Evolutionary conservation across 768 basidiomycete genomes (phyloP), one percentile per base, ranked within the genome.

Genomic region (Tylopilus sp.): DNA sequence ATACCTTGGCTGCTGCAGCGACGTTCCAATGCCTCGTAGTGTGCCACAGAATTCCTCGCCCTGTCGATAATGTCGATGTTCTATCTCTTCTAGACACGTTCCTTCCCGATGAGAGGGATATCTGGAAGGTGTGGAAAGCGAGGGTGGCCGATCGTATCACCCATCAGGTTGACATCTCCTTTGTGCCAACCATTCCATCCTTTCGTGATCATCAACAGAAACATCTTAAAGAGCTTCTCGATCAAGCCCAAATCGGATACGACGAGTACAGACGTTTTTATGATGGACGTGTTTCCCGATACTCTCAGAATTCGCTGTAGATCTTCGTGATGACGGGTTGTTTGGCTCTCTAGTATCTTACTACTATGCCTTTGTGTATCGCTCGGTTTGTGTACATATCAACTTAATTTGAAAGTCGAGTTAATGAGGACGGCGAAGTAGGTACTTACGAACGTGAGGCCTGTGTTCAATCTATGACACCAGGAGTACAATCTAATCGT

Each of bases 11-110:
- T 14, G 37, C 47, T 6, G 48, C 48, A 24, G 44, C 48, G 19
- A 57, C 55, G 7, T 57, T 31, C 31, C 31, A 47, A 21, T 55
- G 40, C 31, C 45, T 56, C 5, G 45, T 56, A 4, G 21, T 43
- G 11, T 56, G 55, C 28, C 50, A 31, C 13, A 31, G 25, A 3
- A 19, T 48, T 38, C 42, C 45, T 14, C 53, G 45, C 4, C 57
- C 50, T 10, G 17, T 55, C 29, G 45, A 22, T 38, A 13, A 6
- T 22, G 30, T 58, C 21, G 42, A 52, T 12, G 25, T 55, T 1
- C 31, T 31, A 9, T 11, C 40, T 16, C 24, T 54, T 2, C 42
- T 58, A 24, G 49, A 55, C 45, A 48, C 36, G 2, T 30, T 52
- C 28, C 21, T 52, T 25, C 28, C 17, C 2, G 34, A 52, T 16